A percentile compares a stretch with the other conserved stretches of the same genome.
phyloP scores from a whole-genome alignment of 1,284 basidiomycete species.

The Tilletia horrida region DNA sequence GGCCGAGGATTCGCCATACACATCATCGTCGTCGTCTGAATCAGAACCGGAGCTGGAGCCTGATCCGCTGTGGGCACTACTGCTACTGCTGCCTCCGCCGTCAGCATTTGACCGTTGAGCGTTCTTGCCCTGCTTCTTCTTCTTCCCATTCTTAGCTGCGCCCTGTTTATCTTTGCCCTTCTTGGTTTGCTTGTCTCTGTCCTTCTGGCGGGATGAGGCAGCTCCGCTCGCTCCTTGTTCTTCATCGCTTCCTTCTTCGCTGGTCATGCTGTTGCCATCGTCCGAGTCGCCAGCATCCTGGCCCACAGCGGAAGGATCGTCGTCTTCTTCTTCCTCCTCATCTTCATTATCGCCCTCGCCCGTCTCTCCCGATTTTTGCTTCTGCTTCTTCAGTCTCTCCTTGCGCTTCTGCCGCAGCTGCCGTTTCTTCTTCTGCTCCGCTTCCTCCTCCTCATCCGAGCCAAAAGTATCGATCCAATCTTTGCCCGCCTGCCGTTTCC shows the following conservation, averaged over 20 bases:
- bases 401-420: slow-evolving; percentile 18
- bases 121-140: not conserved
- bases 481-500: slow-evolving; percentile 13
- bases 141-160: not conserved
- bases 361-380: not conserved
- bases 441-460: not conserved
- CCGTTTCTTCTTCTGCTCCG: slow-evolving; percentile 10
- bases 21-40: not conserved
- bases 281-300: not conserved
- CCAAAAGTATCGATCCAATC: slow-evolving; percentile 21
- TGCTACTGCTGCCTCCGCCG: not conserved
- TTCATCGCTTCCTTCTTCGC: slow-evolving; percentile 12
- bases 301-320: not conserved
- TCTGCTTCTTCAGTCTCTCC: not conserved
- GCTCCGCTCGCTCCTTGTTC: not conserved
- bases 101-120: not conserved
- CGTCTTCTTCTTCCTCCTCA: slow-evolving; percentile 19
- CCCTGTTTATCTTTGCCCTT: slow-evolving; percentile 4
- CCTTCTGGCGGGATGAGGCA: not conserved
- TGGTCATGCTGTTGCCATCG: slow-evolving; percentile 13
- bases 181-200: too few relatives aligned
- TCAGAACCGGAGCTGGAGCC: not conserved
- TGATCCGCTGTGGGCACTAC: not conserved
- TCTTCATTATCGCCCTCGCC: not conserved
- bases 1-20: not conserved